Evolutionary conservation across 1,284 basidiomycete species (phyloP), one percentile per base, ranked within the genome.

Genomic region (Inonotus hispidus): DNA sequence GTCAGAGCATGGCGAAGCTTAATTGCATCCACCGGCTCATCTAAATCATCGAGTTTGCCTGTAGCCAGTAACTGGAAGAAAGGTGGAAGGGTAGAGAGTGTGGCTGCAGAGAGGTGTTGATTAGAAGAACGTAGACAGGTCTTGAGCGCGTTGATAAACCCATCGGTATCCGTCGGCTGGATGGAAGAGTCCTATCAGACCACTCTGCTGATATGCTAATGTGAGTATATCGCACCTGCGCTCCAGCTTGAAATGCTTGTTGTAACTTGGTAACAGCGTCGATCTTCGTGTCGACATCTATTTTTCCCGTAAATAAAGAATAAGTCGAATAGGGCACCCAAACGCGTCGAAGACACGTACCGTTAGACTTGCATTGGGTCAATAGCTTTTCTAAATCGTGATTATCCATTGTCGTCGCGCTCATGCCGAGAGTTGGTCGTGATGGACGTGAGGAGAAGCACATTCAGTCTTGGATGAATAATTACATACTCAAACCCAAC

Each of bases 241-340:
- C 70, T 49, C 82, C 85, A 45, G 79, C 74, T 71, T 90, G 87
- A 67, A 91, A 87, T 72, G 85, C 82, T 52, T 77, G 77, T 72
- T 91, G 86, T 39, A 92, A 77, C 73, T 89, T 91, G 62, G 82
- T 78, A 63, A 92, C 77, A 52, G 87, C 90, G 71, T 92, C 89
- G 47, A 91, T 80, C 74, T 86, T 90, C 64, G 82, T 79, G 74
- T 92, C 90, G 61, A 88, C 82, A 73, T 92, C 90, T 90, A 66
- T 39, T 53, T 13, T 47, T n/a, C 37, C 27, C 43, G 35, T 27
- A 32, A 59, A 49, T 45, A 19, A 38, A 53, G 49, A 43, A 32
- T 32, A 8, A 4, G 58, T 59, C 61, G 55, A 68, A 63, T 61
- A 37, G 60, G 23, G 14, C 13, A 46, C 54, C 46, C 45, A 56